These are phyloP conservation scores for Pelargonium cotyledonis DNA, from an alignment of 441 rosid species.

Conservation along the genomic window DNA sequence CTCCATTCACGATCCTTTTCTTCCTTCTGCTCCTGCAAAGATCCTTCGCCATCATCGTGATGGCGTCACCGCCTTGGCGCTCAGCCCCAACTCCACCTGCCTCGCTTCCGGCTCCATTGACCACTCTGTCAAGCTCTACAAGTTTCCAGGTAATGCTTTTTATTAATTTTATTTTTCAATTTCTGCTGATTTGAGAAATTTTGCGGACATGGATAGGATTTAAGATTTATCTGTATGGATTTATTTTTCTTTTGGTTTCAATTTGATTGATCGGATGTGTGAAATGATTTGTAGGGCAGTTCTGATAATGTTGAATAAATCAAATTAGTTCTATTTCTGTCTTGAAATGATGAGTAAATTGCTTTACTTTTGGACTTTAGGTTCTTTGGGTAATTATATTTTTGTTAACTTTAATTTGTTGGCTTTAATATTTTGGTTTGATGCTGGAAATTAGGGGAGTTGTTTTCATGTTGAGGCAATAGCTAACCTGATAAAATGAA, in stretches of 20 bases:
- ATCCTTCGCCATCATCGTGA: slow-evolving; percentile 89
- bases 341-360: neutral
- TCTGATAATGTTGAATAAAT: neutral
- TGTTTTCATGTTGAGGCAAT: neutral
- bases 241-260: neutral
- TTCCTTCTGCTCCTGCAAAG: slow-evolving; percentile 50
- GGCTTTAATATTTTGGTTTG: neutral
- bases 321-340: neutral
- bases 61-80: slow-evolving; percentile 76
- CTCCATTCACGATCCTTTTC: slow-evolving; percentile 65
- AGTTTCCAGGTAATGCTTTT: slow-evolving; percentile 53
- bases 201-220: neutral
- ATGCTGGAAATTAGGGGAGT: neutral
- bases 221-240: neutral
- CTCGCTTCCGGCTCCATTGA: slow-evolving; percentile 92
- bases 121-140: slow-evolving; percentile 94
- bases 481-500: neutral
- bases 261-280: neutral
- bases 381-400: too few relatives aligned
- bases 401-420: neutral
- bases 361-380: neutral
- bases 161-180: neutral
- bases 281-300: neutral
- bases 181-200: neutral
- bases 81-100: slow-evolving; percentile 80